These are phyloP conservation scores for Phaeosphaeriaceae sp. DNA, from an alignment of 2,329 filamentous ascomycete genomes.

Conservation along the genomic window DNA sequence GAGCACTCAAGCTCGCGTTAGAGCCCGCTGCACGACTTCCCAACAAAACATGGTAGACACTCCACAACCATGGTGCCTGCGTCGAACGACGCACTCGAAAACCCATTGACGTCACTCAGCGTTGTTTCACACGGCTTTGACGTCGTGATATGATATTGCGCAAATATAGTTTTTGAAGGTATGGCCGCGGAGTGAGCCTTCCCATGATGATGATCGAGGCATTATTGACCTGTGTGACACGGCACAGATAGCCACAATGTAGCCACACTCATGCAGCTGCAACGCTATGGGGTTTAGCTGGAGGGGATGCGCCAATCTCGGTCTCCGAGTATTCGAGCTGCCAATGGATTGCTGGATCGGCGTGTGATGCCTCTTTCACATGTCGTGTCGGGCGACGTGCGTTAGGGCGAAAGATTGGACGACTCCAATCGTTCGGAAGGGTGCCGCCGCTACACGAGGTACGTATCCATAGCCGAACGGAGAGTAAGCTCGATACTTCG, in stretches of 20 bases:
- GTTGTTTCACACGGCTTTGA: not conserved
- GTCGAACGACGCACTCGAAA: not conserved
- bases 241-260: not conserved
- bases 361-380: not conserved
- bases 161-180: not conserved
- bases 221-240: too few species aligned
- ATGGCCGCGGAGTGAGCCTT: not conserved
- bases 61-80: slow-evolving; percentile 3
- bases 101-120: slow-evolving; percentile 2
- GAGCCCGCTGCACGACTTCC: slow-evolving; percentile 6
- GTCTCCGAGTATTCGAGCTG: not conserved
- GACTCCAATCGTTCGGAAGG: not conserved
- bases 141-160: not conserved
- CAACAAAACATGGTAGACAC: slow-evolving; percentile 3
- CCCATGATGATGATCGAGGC: too few species aligned
- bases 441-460: not conserved
- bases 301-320: not conserved
- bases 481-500: too few species aligned
- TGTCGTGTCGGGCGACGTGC: not conserved
- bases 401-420: not conserved
- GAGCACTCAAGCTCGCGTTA: not conserved
- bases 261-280: not conserved
- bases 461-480: not conserved
- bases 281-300: not conserved
- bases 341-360: not conserved